Conservation (phyloP, 2,329 filamentous ascomycete species). For the Beauveria varroae region DNA sequence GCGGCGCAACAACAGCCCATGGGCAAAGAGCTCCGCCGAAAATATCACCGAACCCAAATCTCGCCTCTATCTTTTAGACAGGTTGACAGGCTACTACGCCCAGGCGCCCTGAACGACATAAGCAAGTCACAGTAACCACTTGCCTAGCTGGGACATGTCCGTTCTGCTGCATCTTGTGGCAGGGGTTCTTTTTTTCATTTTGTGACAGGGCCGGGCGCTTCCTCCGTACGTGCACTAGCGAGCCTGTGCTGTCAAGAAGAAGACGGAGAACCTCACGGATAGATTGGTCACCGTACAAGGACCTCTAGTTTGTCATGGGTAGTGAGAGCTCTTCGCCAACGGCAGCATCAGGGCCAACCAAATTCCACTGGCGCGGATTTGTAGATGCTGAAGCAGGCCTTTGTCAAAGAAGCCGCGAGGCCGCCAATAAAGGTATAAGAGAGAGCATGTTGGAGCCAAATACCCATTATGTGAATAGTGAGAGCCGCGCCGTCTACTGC, state of each 20-base stretch:
- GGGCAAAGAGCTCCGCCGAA: not conserved
- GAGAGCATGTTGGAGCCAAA: not conserved
- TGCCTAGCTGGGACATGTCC: not conserved
- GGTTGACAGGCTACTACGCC: no score
- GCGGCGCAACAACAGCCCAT: not conserved
- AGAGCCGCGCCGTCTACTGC: not conserved
- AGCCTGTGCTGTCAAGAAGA: not conserved
- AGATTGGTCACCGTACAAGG: not conserved
- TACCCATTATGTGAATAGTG: not conserved
- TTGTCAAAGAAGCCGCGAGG: not conserved
- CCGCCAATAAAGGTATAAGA: not conserved
- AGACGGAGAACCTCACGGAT: not conserved
- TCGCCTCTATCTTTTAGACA: not conserved
- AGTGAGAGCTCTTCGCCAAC: not conserved
- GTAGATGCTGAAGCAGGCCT: not conserved
- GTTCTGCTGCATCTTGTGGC: not conserved
- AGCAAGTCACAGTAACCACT: constrained; percentile 9
- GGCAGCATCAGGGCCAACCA: not conserved
- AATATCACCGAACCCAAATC: constrained; percentile 8
- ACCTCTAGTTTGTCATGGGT: no score
- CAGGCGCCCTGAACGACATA: not conserved
- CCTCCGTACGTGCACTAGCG: not conserved
- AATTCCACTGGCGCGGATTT: not conserved
- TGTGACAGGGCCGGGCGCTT: constrained; percentile 5
- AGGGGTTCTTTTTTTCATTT: not conserved